phyloP scores from a whole-genome alignment of 2,329 filamentous ascomycete species.

The Hymenoscyphus fructigenus region DNA sequence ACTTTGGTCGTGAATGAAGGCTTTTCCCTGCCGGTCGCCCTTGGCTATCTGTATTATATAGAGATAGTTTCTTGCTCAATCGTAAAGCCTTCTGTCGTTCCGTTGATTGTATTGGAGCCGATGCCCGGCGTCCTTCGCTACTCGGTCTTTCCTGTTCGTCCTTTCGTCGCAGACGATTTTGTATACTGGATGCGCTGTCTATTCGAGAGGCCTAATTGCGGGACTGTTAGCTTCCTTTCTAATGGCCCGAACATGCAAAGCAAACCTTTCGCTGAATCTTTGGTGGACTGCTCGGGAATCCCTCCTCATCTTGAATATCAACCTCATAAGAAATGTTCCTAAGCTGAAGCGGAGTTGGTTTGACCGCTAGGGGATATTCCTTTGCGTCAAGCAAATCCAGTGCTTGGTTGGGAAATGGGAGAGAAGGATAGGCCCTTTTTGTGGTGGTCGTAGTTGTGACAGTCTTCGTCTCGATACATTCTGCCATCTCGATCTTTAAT shows the following conservation, averaged over 20 bases:
- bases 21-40: slow-evolving; percentile 12
- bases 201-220: slow-evolving; percentile 4
- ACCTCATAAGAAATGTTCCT: slow-evolving; percentile 74
- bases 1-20: slow-evolving; percentile 20
- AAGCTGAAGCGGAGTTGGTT: slow-evolving; percentile 77
- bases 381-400: slow-evolving; percentile 77
- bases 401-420: slow-evolving; percentile 66
- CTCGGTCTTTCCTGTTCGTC: not conserved
- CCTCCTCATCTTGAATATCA: slow-evolving; percentile 46
- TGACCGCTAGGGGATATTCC: slow-evolving; percentile 82
- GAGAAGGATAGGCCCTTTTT: slow-evolving; percentile 78
- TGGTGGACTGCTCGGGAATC: slow-evolving; percentile 15
- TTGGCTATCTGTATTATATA: slow-evolving; percentile 14
- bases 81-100: slow-evolving; percentile 18
- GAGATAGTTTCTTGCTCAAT: slow-evolving; percentile 21
- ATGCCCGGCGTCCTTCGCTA: slow-evolving; percentile 3
- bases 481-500: slow-evolving; percentile 54
- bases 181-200: not conserved
- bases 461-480: slow-evolving; percentile 67
- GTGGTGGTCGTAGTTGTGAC: slow-evolving; percentile 93
- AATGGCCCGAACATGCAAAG: not conserved
- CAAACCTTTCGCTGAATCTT: slow-evolving; percentile 14
- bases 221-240: slow-evolving; percentile 1
- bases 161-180: not conserved
- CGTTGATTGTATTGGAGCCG: slow-evolving; percentile 4